These are phyloP conservation scores for Trametes gibbosa DNA, from an alignment of 768 basidiomycete genomes.

Conservation along the genomic window DNA sequence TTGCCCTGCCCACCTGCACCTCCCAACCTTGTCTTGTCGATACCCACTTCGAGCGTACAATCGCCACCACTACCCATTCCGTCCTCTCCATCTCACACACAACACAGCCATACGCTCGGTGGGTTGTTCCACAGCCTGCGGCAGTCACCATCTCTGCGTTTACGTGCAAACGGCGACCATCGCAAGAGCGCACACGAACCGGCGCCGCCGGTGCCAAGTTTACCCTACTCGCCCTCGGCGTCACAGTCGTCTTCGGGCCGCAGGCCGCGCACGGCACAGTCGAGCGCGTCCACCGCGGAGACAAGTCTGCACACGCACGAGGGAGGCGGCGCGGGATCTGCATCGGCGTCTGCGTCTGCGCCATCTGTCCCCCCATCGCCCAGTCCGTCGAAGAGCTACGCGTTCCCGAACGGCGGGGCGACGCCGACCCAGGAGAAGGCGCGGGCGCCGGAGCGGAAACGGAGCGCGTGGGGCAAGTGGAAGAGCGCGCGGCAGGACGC, in stretches of 20 bases:
- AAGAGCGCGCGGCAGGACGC: constrained; percentile 39
- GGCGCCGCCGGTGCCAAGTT: constrained; percentile 29
- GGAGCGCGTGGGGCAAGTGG: constrained; percentile 52
- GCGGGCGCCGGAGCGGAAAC: constrained; percentile 36
- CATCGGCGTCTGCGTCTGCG: too few species aligned
- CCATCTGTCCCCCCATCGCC: constrained; percentile 15
- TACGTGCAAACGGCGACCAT: constrained; percentile 24
- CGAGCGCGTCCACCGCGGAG: constrained; percentile 24
- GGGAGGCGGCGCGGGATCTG: background rate
- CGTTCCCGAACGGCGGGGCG: constrained; percentile 25
- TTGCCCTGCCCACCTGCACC: constrained; percentile 16
- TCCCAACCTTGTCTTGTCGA: constrained; percentile 12
- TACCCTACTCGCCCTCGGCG: constrained; percentile 7
- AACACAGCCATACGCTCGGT: constrained; percentile 12
- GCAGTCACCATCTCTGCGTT: constrained; percentile 25
- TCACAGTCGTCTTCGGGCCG: background rate
- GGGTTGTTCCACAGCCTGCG: constrained; percentile 28
- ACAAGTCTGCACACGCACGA: constrained; percentile 29
- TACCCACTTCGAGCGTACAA: constrained; percentile 7
- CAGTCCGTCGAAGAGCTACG: constrained; percentile 20
- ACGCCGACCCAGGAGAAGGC: constrained; percentile 24
- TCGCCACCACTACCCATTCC: constrained; percentile 6
- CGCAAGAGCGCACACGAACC: constrained; percentile 23
- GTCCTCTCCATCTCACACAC: constrained; percentile 17
- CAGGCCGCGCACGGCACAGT: constrained; percentile 26